phyloP scores from a whole-genome alignment of 2,329 filamentous ascomycete species.

The Cladosporium sp. region DNA sequence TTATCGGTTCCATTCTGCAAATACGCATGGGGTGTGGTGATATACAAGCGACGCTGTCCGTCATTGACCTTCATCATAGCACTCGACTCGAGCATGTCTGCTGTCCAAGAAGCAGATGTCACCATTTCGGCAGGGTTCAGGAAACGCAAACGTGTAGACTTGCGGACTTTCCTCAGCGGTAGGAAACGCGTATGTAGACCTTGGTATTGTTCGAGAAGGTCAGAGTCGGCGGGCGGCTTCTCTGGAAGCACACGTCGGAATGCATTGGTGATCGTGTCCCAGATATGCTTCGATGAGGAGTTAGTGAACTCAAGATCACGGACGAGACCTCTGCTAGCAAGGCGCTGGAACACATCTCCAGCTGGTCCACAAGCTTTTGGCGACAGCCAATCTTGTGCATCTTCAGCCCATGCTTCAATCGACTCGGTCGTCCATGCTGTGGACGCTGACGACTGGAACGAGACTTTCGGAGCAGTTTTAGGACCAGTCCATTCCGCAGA shows the following conservation, averaged over 20 bases:
- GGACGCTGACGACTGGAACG: constrained; percentile 40
- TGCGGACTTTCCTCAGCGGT: constrained; percentile 75
- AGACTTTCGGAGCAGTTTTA: constrained; percentile 25
- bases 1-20: constrained; percentile 63
- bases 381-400: constrained; percentile 61
- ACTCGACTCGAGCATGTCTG: constrained; percentile 67
- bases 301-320: constrained; percentile 63
- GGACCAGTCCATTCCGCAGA: constrained; percentile 53
- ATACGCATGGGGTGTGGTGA: constrained; percentile 75
- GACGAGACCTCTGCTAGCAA: constrained; percentile 73
- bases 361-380: constrained; percentile 68
- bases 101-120: constrained; percentile 70
- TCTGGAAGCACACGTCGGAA: constrained; percentile 56
- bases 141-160: constrained; percentile 71
- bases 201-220: constrained; percentile 51
- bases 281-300: constrained; percentile 68
- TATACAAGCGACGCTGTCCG: constrained; percentile 65
- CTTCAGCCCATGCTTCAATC: constrained; percentile 51
- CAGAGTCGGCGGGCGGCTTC: constrained; percentile 26
- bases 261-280: constrained; percentile 62
- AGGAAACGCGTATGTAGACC: constrained; percentile 70
- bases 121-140: constrained; percentile 71
- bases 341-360: constrained; percentile 66
- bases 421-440: constrained; percentile 53
- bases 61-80: constrained; percentile 72